Evolutionary conservation across 2,329 filamentous ascomycete species (phyloP), one percentile per base, ranked within the genome.

Genomic region (Emmonsia crescens): DNA sequence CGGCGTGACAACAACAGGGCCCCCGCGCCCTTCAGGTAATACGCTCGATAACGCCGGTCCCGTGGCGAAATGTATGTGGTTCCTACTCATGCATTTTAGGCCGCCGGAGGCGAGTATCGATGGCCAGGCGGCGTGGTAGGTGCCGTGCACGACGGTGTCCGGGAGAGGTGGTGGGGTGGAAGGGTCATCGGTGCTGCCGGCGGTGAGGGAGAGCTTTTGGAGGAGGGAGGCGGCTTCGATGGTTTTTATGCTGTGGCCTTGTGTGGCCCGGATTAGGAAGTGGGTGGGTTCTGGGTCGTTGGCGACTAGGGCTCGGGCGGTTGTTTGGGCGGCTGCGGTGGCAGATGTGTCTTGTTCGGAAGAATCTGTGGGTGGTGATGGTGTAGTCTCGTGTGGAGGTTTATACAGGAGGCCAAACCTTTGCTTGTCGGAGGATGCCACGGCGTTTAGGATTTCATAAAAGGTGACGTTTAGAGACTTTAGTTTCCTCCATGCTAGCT

Each of bases 241-340:
- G 6, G 86, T 77, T 70, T 85, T 85, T 71, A 99, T 89, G 68
- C 85, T 91, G 78, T 97, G 94, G 60, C 94, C 94, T 77, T 97
- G 94, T 71, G 95, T 96, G 33, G 94, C 94, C 69, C 94, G 91
- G 76, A 99, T 96, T 38, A 95, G 81, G 78, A 87, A 96, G 73
- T 88, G 81, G 0, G 80, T 74, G 0, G 89, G 81, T 57, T 88
- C 78, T 9, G 73, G 64, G 55, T 75, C 72, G 31, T 70, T 66
- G 54, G 72, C 69, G n/a, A 73, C 67, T 16, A 76, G 66, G n/a
- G 75, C 72, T 44, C 73, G 69, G 24, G 69, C 67, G 16, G 73
- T 76, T 19, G 72, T 66, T 24, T 67, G 73, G 29, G 72, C 68
- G 36, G 54, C 19, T 24, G 52, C 64, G 4, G 70, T 71, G 0